Evolutionary conservation across 2,329 filamentous ascomycete genomes (phyloP).

Genomic region (Fusarium buharicum): DNA sequence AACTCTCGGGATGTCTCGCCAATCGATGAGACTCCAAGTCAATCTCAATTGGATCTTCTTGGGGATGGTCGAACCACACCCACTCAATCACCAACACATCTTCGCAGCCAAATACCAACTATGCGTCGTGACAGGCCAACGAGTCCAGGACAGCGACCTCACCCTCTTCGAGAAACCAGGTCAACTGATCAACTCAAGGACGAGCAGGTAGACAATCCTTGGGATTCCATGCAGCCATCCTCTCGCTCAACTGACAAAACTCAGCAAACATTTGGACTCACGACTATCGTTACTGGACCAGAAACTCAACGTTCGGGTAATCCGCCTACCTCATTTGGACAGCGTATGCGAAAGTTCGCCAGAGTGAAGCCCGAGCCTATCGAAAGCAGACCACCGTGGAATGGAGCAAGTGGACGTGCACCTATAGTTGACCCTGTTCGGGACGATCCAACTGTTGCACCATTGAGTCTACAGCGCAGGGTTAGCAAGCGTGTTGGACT

Average conservation of each 20-base stretch:
- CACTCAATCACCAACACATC: conserved; percentile 26
- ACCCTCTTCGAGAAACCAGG: conserved; percentile 53
- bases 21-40: conserved; percentile 58
- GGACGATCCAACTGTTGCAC: conserved; percentile 66
- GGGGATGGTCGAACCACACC: conserved; percentile 29
- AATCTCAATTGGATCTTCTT: conserved; percentile 48
- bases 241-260: conserved; percentile 10
- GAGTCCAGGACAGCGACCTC: conserved; percentile 54
- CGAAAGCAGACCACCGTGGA: conserved; percentile 71
- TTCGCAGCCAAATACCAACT: conserved; percentile 60
- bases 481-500: conserved; percentile 56
- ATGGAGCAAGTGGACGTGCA: conserved; percentile 75
- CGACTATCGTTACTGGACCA: conserved; percentile 44
- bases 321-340: conserved; percentile 47
- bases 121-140: conserved; percentile 63
- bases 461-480: conserved; percentile 66
- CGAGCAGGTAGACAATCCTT: conserved; percentile 30
- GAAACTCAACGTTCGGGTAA: conserved; percentile 41
- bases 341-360: conserved; percentile 49
- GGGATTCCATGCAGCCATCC: conserved; percentile 29
- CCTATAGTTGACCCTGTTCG: conserved; percentile 71
- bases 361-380: conserved; percentile 52
- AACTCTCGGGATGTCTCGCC: conserved; percentile 60
- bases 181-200: conserved; percentile 40
- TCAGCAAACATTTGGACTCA: conserved; percentile 36